phyloP scores from a whole-genome alignment of 768 basidiomycete genomes.

The Tulasnella sp. region DNA sequence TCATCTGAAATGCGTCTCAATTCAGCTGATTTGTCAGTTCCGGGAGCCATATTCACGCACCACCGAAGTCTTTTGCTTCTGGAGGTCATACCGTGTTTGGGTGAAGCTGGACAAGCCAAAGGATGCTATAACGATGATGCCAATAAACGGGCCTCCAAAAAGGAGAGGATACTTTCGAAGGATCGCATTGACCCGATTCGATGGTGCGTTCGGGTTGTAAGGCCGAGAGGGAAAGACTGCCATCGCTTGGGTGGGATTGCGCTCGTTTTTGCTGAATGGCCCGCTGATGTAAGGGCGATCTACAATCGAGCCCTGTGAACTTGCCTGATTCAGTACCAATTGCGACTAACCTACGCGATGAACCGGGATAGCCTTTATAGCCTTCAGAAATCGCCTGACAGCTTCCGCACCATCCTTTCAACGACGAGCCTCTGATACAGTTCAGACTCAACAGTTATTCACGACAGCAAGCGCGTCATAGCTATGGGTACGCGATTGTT shows the following conservation, averaged over 20 bases:
- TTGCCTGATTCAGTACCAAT: conserved; percentile 8
- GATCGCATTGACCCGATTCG: conserved; percentile 36
- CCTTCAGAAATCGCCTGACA: conserved; percentile 4
- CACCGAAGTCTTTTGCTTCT: conserved; percentile 75
- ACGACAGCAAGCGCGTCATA: background rate
- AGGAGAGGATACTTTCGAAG: conserved; percentile 58
- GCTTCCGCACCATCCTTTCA: background rate
- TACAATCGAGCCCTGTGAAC: background rate
- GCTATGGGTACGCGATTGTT: background rate
- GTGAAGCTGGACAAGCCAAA: conserved; percentile 83
- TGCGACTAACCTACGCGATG: conserved; percentile 18
- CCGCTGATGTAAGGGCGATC: background rate
- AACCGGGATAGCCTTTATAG: background rate
- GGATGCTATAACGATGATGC: conserved; percentile 83
- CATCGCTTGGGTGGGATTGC: conserved; percentile 29
- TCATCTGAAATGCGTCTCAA: conserved; percentile 52
- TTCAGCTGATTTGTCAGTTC: conserved; percentile 33
- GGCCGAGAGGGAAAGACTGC: conserved; percentile 41
- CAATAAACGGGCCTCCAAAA: conserved; percentile 86
- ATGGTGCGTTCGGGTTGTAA: conserved; percentile 34
- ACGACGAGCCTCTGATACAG: background rate
- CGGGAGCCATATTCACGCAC: conserved; percentile 44
- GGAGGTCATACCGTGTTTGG: conserved; percentile 87
- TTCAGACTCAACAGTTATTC: background rate
- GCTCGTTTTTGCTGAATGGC: background rate